These are phyloP conservation scores for Pichia insulana DNA, from an alignment of 805 yeast genomes.

Conservation along the genomic window DNA sequence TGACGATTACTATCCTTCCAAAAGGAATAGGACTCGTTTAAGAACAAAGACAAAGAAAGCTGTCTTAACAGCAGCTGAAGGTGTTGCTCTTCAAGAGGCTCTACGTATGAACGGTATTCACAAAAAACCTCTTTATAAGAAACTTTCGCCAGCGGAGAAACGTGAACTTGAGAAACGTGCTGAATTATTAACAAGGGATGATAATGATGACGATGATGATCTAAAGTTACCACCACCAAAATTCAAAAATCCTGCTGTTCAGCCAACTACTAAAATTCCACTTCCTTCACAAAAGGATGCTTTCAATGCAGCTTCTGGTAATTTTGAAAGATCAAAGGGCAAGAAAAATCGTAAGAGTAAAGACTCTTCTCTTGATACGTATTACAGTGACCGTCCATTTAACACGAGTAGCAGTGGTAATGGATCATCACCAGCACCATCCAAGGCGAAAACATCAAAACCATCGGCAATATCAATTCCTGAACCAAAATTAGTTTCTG, in stretches of 20 bases:
- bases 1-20: constrained; percentile 8
- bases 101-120: constrained; percentile 7
- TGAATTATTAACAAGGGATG: constrained; percentile 4
- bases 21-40: constrained; percentile 3
- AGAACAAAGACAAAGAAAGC: constrained; percentile 9
- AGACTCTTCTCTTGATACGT: background rate
- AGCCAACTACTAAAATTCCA: background rate
- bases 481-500: too few species aligned
- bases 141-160: constrained; percentile 4
- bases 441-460: too few species aligned
- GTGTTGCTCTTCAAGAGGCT: constrained; percentile 3
- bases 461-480: too few species aligned
- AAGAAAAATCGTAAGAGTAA: background rate
- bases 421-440: too few species aligned
- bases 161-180: background rate
- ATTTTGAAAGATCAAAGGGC: background rate
- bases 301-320: background rate
- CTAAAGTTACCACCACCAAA: constrained; percentile 1
- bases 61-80: constrained; percentile 6
- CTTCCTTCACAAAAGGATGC: background rate
- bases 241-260: background rate
- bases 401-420: background rate
- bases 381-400: constrained; percentile 2
- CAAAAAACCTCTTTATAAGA: constrained; percentile 3
- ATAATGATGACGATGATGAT: constrained; percentile 6